A percentile compares a stretch with the other conserved stretches of the same genome.
phyloP scores from a whole-genome alignment of 2,329 filamentous ascomycete genomes.

The Salinomyces thailandicus region DNA sequence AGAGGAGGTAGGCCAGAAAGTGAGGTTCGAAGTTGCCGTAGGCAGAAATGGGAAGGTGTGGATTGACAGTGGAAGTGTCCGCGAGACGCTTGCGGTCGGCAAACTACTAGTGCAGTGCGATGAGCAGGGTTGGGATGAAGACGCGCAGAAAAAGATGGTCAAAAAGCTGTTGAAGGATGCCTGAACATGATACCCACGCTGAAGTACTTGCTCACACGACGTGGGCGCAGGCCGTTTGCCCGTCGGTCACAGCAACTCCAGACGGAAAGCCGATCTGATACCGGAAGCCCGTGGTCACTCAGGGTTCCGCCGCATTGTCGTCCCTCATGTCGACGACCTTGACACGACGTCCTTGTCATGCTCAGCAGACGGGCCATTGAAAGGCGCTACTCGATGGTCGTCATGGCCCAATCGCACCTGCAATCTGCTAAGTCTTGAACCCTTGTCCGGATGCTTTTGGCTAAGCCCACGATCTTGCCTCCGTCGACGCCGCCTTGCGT shows the following conservation, averaged over 20 bases:
- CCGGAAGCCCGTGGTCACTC: too few relatives aligned
- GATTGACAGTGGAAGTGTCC: conserved; percentile 69
- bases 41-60: conserved; percentile 88
- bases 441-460: conserved; percentile 3
- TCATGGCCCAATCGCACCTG: conserved; percentile 3
- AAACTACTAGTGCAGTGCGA: conserved; percentile 71
- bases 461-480: conserved; percentile 4
- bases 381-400: too few relatives aligned
- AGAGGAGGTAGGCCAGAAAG: conserved; percentile 68
- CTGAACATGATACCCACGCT: neutral
- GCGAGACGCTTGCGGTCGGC: conserved; percentile 66
- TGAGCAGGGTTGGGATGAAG: conserved; percentile 50
- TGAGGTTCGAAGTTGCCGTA: conserved; percentile 87
- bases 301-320: too few relatives aligned
- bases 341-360: too few relatives aligned
- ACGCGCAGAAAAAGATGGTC: conserved; percentile 61
- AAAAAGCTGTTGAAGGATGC: conserved; percentile 54
- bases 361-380: too few relatives aligned
- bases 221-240: too few relatives aligned
- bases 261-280: too few relatives aligned
- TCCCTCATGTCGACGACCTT: too few relatives aligned
- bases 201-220: too few relatives aligned
- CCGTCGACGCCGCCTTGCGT: neutral
- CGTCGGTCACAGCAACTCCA: too few relatives aligned
- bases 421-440: conserved; percentile 2